These are phyloP conservation scores for Dryadomyces sulphureus DNA, from an alignment of 2,329 filamentous ascomycete genomes.

Conservation along the genomic window DNA sequence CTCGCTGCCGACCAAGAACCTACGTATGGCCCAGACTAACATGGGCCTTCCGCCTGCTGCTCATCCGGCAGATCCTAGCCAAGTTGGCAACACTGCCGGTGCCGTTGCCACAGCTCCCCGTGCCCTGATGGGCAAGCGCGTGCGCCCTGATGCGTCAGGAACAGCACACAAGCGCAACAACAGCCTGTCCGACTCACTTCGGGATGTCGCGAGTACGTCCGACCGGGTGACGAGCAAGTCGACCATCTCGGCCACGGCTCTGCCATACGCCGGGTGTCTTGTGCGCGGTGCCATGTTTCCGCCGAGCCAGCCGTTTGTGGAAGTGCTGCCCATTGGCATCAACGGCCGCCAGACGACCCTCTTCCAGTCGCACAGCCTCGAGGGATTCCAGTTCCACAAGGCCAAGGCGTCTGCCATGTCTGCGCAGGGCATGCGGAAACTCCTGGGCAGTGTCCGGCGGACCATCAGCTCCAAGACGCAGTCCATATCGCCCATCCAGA, in stretches of 20 bases:
- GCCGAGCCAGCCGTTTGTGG: conserved; percentile 68
- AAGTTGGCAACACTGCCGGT: conserved; percentile 29
- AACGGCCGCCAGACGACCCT: conserved; percentile 37
- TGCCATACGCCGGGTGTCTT: conserved; percentile 65
- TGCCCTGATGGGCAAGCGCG: conserved; percentile 41
- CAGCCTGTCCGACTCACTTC: conserved; percentile 72
- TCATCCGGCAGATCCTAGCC: conserved; percentile 40
- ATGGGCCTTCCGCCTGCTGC: conserved; percentile 30
- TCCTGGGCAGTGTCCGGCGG: conserved; percentile 74
- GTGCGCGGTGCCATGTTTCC: conserved; percentile 77
- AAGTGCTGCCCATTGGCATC: conserved; percentile 41
- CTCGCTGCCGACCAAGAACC: conserved; percentile 42
- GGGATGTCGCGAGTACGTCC: conserved; percentile 43
- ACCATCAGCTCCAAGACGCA: conserved; percentile 52
- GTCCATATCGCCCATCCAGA: conserved; percentile 27
- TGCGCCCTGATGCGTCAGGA: conserved; percentile 26
- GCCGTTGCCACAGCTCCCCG: conserved; percentile 44
- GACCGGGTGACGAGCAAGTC: conserved; percentile 38
- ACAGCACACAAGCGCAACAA: conserved; percentile 65
- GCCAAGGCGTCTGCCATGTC: conserved; percentile 45
- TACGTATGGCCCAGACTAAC: conserved; percentile 24
- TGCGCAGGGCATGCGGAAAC: conserved; percentile 65
- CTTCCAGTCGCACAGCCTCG: conserved; percentile 24
- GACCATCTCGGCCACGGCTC: conserved; percentile 42
- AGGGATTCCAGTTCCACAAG: conserved; percentile 18